Percentiles rank a stretch among this genome's conserved stretches.
Conservation (phyloP, 768 basidiomycete species). For the Russula lepida region DNA sequence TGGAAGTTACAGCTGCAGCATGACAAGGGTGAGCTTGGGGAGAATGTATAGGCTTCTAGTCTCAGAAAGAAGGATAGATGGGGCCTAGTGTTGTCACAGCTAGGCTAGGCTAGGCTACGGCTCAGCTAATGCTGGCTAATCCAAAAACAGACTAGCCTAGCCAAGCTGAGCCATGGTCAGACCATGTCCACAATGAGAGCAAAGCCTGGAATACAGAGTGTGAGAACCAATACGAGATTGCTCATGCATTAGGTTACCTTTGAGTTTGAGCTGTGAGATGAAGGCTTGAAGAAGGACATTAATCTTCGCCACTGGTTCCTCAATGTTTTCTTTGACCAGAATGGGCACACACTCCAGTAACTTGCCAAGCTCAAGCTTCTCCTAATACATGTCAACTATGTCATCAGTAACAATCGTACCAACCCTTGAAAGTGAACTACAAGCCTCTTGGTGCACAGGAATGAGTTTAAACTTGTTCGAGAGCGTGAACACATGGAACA, state of each 20-base stretch:
- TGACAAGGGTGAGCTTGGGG: too few relatives aligned
- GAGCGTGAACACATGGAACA: conserved; percentile 92
- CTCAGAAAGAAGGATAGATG: too few relatives aligned
- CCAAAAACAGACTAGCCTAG: too few relatives aligned
- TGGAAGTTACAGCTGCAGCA: too few relatives aligned
- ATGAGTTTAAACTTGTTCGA: conserved; percentile 93
- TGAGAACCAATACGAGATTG: neutral
- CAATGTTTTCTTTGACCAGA: conserved; percentile 92
- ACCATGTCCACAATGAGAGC: conserved; percentile 89
- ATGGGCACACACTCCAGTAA: conserved; percentile 92
- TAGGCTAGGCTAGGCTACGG: too few relatives aligned
- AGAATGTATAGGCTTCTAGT: too few relatives aligned
- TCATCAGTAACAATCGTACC: neutral
- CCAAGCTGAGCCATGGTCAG: too few relatives aligned
- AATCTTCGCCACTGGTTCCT: conserved; percentile 95
- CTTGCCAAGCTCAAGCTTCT: conserved; percentile 85
- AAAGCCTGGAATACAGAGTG: conserved; percentile 47
- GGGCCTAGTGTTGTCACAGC: too few relatives aligned
- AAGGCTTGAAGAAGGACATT: conserved; percentile 93
- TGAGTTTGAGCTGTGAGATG: conserved; percentile 88
- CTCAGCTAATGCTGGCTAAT: too few relatives aligned
- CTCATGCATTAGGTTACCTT: conserved; percentile 39
- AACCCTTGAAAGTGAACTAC: conserved; percentile 12
- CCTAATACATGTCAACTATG: conserved; percentile 29
- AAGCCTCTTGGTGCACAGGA: conserved; percentile 67